Percentiles rank a stretch among this genome's conserved stretches.
phyloP scores from a whole-genome alignment of 805 yeast species.

The Brettanomyces anomalus region DNA sequence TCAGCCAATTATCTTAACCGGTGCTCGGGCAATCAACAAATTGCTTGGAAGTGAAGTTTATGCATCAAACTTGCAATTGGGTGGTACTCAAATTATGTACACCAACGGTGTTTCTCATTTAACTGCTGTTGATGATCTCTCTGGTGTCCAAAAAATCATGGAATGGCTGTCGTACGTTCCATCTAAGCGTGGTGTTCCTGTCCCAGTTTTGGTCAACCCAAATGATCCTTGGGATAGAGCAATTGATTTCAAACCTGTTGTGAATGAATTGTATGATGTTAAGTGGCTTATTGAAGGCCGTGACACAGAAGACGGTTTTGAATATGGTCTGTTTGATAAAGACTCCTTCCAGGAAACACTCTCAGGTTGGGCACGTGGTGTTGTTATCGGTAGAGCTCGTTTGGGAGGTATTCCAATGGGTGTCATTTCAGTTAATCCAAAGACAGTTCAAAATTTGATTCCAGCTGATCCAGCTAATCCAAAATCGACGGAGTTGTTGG shows the following conservation, averaged over 20 bases:
- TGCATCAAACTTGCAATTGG: conserved; percentile 92
- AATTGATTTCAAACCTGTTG: conserved; percentile 69
- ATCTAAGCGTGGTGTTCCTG: conserved; percentile 79
- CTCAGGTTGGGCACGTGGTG: conserved; percentile 98
- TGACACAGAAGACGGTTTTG: conserved; percentile 61
- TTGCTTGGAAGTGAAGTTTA: conserved; percentile 95
- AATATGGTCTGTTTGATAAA: conserved; percentile 84
- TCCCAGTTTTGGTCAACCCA: conserved; percentile 70
- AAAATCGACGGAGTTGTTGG: conserved; percentile 74
- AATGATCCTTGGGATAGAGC: conserved; percentile 92
- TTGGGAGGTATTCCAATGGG: conserved; percentile 99
- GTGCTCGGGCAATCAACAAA: conserved; percentile 98
- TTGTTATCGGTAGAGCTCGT: conserved; percentile 97
- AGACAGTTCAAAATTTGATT: conserved; percentile 75
- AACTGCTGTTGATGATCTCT: conserved; percentile 94
- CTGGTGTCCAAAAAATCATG: conserved; percentile 90
- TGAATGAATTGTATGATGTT: conserved; percentile 74
- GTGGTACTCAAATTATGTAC: conserved; percentile 99
- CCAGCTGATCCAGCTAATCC: conserved; percentile 99
- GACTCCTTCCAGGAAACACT: conserved; percentile 92
- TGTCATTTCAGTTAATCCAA: conserved; percentile 93
- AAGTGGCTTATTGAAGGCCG: conserved; percentile 93
- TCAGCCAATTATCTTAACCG: conserved; percentile 96
- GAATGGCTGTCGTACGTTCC: conserved; percentile 96
- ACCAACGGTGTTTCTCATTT: conserved; percentile 96